These are phyloP conservation scores for Oxyria digyna DNA, from an alignment of 148 eudicot genomes.

Conservation along the genomic window DNA sequence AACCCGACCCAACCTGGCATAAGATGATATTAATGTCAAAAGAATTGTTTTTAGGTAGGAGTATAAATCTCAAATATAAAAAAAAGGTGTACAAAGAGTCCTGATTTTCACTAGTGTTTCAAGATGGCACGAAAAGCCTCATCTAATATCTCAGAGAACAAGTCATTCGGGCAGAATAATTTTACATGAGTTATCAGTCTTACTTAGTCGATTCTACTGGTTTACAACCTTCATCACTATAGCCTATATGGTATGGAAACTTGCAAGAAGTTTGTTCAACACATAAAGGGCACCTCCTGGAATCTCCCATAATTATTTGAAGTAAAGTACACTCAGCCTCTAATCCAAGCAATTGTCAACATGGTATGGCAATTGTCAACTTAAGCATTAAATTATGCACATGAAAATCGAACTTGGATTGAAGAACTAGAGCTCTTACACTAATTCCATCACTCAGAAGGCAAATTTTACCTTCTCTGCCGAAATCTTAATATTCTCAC, in stretches of 20 bases:
- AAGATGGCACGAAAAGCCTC: background rate
- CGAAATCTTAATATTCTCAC: background rate
- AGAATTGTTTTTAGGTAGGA: background rate
- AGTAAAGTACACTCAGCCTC: background rate
- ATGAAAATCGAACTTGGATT: background rate
- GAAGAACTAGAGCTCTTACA: background rate
- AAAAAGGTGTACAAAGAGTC: background rate
- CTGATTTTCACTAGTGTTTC: background rate
- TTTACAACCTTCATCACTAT: background rate
- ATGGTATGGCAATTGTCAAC: background rate
- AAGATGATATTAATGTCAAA: background rate
- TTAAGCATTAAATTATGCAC: background rate
- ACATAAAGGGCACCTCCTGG: background rate
- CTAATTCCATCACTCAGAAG: background rate
- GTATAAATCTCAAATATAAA: background rate
- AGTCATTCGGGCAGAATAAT: no score
- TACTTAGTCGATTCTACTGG: background rate
- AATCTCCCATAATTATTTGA: background rate
- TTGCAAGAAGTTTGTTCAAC: background rate
- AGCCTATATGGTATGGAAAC: background rate
- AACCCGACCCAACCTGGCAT: constrained; percentile 75
- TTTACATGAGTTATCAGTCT: no score
- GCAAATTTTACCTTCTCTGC: background rate
- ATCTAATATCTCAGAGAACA: background rate
- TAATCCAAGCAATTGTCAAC: background rate